Evolutionary conservation across 2,329 filamentous ascomycete species (phyloP).

Genomic region (Fonsecaea multimorphosa): DNA sequence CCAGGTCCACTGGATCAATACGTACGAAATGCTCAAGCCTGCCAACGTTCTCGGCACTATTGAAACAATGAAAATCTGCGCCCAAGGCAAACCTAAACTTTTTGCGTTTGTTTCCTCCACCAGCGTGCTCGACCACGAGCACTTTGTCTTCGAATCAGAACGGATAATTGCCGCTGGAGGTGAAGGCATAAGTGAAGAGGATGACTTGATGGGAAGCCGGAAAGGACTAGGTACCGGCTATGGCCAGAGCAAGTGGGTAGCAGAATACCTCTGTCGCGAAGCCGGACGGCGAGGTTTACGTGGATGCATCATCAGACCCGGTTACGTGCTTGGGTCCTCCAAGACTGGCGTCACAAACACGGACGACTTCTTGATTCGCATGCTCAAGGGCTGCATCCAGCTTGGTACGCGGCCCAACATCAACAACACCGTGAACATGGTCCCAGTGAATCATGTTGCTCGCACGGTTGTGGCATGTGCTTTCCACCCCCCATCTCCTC

Average conservation of each 20-base stretch:
- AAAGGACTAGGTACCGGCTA: conserved; percentile 84
- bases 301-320: conserved; percentile 79
- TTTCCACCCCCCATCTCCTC: conserved; percentile 62
- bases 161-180: conserved; percentile 66
- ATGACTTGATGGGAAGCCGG: conserved; percentile 78
- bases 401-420: conserved; percentile 75
- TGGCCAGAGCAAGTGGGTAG: conserved; percentile 88
- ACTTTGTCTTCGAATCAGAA: conserved; percentile 78
- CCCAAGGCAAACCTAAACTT: conserved; percentile 76
- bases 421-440: conserved; percentile 84
- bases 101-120: conserved; percentile 86
- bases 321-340: conserved; percentile 81
- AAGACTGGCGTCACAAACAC: conserved; percentile 74
- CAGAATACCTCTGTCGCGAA: conserved; percentile 74
- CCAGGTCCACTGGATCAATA: conserved; percentile 77
- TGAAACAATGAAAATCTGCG: conserved; percentile 76
- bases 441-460: conserved; percentile 84
- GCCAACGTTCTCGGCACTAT: conserved; percentile 84
- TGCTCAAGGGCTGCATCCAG: conserved; percentile 88
- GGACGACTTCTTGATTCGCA: conserved; percentile 88
- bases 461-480: conserved; percentile 77
- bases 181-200: conserved; percentile 71
- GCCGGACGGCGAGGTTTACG: conserved; percentile 77
- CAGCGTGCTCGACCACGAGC: conserved; percentile 77
- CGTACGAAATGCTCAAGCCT: conserved; percentile 72